These are phyloP conservation scores for Berberis thunbergii DNA, from an alignment of 164 flowering plant species.

Conservation along the genomic window DNA sequence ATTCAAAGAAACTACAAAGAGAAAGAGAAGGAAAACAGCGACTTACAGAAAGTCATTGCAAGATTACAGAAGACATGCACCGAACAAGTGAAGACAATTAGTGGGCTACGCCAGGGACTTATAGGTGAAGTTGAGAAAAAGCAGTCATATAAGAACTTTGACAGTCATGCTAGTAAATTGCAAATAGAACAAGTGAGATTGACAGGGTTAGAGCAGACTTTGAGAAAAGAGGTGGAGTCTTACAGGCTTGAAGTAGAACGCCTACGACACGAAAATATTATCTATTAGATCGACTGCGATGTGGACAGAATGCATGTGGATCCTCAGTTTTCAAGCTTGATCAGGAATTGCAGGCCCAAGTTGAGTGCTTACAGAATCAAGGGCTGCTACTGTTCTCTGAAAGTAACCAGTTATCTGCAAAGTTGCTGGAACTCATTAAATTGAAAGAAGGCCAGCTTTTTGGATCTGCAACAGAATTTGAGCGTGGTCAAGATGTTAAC, in stretches of 20 bases:
- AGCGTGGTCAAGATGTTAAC: constrained; percentile 18
- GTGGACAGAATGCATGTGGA: constrained; percentile 35
- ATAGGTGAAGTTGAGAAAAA: constrained; percentile 36
- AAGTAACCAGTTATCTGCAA: constrained; percentile 42
- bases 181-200: constrained; percentile 48
- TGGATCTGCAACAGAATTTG: constrained; percentile 8
- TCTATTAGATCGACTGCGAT: constrained; percentile 52
- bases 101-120: constrained; percentile 53
- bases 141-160: constrained; percentile 24
- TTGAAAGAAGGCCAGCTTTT: constrained; percentile 20
- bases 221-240: constrained; percentile 79
- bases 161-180: constrained; percentile 35
- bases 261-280: constrained; percentile 74
- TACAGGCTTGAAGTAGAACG: constrained; percentile 55
- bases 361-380: constrained; percentile 54
- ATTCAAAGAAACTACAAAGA: constrained; percentile 47
- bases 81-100: constrained; percentile 85
- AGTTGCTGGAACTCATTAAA: constrained; percentile 50
- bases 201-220: constrained; percentile 61
- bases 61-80: constrained; percentile 61
- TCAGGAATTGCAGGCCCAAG: constrained; percentile 46
- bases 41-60: constrained; percentile 55
- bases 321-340: constrained; percentile 54
- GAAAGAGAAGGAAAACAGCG: constrained; percentile 70
- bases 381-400: constrained; percentile 50